Evolutionary conservation across 345 rosid genomes (phyloP).

Genomic region (Gossypium anomalum): DNA sequence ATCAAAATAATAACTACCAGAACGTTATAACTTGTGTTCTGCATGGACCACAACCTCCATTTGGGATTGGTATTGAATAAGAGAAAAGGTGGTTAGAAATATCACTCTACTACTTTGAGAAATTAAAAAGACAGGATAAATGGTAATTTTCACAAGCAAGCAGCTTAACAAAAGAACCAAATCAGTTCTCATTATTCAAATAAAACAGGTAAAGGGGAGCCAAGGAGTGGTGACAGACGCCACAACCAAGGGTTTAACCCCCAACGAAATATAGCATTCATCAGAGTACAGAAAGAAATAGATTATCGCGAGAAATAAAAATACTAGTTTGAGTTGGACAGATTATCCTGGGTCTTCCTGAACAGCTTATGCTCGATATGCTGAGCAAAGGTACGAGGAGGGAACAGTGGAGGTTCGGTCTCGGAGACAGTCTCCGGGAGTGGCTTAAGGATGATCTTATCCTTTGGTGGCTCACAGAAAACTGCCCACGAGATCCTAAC

Average conservation of each 20-base stretch:
- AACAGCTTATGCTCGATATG: slow-evolving; percentile 5
- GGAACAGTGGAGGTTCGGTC: slow-evolving; percentile 5
- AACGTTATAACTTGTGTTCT: too few relatives aligned
- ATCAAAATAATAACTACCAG: too few relatives aligned
- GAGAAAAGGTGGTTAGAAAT: too few relatives aligned
- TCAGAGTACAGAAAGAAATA: too few relatives aligned
- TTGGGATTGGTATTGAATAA: too few relatives aligned
- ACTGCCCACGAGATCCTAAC: slow-evolving; percentile 7
- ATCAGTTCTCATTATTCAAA: background rate
- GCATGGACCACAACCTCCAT: too few relatives aligned
- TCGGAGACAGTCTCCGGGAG: background rate
- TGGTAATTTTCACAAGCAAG: background rate
- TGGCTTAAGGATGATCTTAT: slow-evolving; percentile 4
- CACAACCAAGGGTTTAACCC: background rate
- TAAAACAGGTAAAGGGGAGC: background rate
- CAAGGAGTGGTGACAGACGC: background rate
- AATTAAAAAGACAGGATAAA: too few relatives aligned
- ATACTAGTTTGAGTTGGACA: background rate
- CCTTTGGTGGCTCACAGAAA: slow-evolving; percentile 7
- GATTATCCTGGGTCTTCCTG: background rate
- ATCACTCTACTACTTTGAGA: too few relatives aligned
- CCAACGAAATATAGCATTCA: too few relatives aligned
- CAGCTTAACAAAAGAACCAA: background rate
- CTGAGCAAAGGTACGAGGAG: slow-evolving; percentile 9
- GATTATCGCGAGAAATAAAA: background rate